A percentile compares a stretch with the other conserved stretches of the same genome.
These are phyloP conservation scores for Tephrocybe sp. DNA, from an alignment of 768 basidiomycete genomes.

Conservation along the genomic window DNA sequence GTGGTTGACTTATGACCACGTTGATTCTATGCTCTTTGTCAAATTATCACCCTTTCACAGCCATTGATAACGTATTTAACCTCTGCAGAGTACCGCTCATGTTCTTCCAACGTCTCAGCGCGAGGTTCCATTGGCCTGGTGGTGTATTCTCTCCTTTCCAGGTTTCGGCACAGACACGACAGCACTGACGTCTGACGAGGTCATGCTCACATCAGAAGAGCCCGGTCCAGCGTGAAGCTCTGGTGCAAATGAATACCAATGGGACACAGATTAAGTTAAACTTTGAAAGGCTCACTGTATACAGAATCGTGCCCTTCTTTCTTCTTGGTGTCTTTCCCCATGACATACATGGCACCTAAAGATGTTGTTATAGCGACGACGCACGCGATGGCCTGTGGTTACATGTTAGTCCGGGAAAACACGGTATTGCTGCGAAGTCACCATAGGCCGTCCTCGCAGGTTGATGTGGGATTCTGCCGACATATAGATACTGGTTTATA, in stretches of 20 bases:
- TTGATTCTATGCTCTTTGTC: too few relatives aligned
- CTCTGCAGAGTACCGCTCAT: too few relatives aligned
- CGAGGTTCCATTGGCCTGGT: constrained; percentile 3
- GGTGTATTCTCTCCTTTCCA: constrained; percentile 24
- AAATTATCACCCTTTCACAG: too few relatives aligned
- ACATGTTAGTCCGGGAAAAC: not conserved
- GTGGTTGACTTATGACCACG: too few relatives aligned
- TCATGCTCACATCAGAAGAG: constrained; percentile 35
- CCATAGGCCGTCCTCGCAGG: constrained; percentile 21
- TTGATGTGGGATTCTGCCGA: constrained; percentile 5
- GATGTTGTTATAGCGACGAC: constrained; percentile 26
- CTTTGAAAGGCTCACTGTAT: constrained; percentile 27
- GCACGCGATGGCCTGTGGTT: constrained; percentile 29
- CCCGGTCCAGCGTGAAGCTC: constrained; percentile 20
- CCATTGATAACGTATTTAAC: too few relatives aligned
- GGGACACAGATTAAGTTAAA: not conserved
- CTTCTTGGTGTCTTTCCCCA: constrained; percentile 30
- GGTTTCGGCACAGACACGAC: constrained; percentile 36
- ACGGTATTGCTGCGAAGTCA: not conserved
- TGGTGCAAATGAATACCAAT: constrained; percentile 1
- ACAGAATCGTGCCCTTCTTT: constrained; percentile 32
- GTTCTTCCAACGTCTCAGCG: not conserved
- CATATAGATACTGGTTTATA: too few relatives aligned
- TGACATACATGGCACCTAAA: constrained; percentile 31
- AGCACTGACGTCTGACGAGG: constrained; percentile 36